These are phyloP conservation scores for Fusarium sambucinum DNA, from an alignment of 2,329 filamentous ascomycete genomes.

Conservation along the genomic window DNA sequence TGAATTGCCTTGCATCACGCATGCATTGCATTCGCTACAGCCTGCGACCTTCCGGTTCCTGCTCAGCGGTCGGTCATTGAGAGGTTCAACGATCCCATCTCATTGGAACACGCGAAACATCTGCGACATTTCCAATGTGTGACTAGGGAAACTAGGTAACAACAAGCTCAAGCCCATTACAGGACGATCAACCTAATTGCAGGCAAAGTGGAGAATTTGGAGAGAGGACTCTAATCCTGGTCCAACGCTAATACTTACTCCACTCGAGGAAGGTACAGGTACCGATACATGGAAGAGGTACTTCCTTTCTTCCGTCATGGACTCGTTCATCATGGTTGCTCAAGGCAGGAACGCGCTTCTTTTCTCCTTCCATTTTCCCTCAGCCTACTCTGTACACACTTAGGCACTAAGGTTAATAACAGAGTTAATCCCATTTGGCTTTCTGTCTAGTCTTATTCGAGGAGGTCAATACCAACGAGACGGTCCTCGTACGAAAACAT, in stretches of 20 bases:
- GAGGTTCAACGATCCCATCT: neutral
- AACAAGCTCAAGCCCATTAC: constrained; percentile 31
- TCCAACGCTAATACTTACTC: constrained; percentile 23
- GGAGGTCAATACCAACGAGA: neutral
- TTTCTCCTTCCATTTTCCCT: neutral
- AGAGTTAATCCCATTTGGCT: constrained; percentile 5
- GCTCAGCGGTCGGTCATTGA: neutral
- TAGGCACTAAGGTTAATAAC: neutral
- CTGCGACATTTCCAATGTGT: constrained; percentile 19
- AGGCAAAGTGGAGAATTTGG: constrained; percentile 34
- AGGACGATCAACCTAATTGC: constrained; percentile 41
- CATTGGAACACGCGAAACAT: constrained; percentile 6
- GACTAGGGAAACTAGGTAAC: constrained; percentile 10
- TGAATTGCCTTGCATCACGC: neutral
- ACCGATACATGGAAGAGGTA: constrained; percentile 38
- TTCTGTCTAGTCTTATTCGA: constrained; percentile 3
- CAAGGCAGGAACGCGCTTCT: constrained; percentile 11
- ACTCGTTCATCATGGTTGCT: neutral
- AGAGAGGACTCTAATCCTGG: constrained; percentile 24
- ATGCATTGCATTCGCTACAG: neutral
- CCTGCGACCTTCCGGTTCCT: constrained; percentile 9
- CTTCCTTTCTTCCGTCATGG: constrained; percentile 8
- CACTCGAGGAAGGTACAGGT: constrained; percentile 25
- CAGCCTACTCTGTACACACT: neutral
- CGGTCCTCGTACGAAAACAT: neutral